These are phyloP conservation scores for Proliferodiscus dingleyae DNA, from an alignment of 2,329 filamentous ascomycete genomes.

Conservation along the genomic window DNA sequence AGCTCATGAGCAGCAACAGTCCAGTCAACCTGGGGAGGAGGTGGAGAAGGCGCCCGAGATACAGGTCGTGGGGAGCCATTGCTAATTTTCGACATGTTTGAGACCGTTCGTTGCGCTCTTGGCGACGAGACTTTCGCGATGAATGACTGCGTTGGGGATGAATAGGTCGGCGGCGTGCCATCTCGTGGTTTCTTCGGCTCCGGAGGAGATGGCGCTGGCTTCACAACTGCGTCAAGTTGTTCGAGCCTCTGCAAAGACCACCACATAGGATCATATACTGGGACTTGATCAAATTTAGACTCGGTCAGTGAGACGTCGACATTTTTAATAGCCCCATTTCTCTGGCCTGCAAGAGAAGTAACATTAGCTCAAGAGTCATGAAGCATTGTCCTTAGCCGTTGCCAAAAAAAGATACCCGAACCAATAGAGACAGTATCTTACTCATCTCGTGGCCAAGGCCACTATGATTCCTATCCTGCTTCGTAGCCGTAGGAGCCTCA, in stretches of 20 bases:
- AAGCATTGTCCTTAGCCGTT: no score
- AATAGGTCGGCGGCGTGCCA: conserved; percentile 66
- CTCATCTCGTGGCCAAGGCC: conserved; percentile 56
- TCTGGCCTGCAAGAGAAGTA: conserved; percentile 32
- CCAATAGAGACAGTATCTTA: no score
- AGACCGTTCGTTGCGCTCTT: conserved; percentile 60
- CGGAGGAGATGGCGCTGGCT: conserved; percentile 44
- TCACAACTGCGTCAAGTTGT: conserved; percentile 59
- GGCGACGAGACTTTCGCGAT: conserved; percentile 70
- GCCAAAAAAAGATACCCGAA: neutral
- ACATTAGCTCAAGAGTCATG: no score
- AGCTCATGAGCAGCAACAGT: conserved; percentile 77
- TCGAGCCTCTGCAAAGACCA: conserved; percentile 65
- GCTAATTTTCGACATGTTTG: conserved; percentile 42
- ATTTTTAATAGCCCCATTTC: conserved; percentile 39
- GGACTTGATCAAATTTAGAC: conserved; percentile 17
- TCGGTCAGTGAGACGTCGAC: conserved; percentile 13
- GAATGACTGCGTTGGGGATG: conserved; percentile 82
- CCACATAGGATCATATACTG: conserved; percentile 63
- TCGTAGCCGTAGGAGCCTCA: conserved; percentile 38
- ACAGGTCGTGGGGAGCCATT: conserved; percentile 36
- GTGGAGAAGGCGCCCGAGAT: conserved; percentile 53
- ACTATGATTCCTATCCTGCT: conserved; percentile 34
- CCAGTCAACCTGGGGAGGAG: conserved; percentile 81
- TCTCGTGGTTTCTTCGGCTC: conserved; percentile 50